Evolutionary conservation across 805 yeast genomes (phyloP).

Genomic region (Dipodascus geniculatus): DNA sequence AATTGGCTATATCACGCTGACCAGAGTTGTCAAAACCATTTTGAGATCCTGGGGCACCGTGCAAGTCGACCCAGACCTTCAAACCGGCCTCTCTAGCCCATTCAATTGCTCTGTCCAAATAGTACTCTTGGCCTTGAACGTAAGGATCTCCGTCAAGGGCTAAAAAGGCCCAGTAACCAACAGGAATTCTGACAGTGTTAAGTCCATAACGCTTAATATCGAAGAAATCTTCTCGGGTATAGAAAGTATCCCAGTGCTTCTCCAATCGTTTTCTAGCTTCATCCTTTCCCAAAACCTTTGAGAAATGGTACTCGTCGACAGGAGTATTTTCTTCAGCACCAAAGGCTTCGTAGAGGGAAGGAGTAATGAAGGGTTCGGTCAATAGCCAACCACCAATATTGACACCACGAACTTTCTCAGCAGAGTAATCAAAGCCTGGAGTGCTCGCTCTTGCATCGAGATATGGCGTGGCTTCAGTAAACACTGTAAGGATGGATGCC

Average conservation of each 20-base stretch:
- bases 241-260: conserved; percentile 71
- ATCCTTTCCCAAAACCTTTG: conserved; percentile 47
- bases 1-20: conserved; percentile 46
- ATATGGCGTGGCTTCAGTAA: background rate
- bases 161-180: conserved; percentile 90
- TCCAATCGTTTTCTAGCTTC: conserved; percentile 40
- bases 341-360: conserved; percentile 1
- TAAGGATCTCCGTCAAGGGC: conserved; percentile 62
- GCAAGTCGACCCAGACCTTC: conserved; percentile 84
- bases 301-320: conserved; percentile 71
- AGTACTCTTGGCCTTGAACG: conserved; percentile 66
- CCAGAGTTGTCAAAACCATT: conserved; percentile 96
- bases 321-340: conserved; percentile 34
- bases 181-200: conserved; percentile 80
- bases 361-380: conserved; percentile 47
- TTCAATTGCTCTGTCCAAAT: conserved; percentile 61
- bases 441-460: background rate
- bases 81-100: conserved; percentile 59
- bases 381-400: conserved; percentile 88
- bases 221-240: conserved; percentile 59
- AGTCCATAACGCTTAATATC: conserved; percentile 52
- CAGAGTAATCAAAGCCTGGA: conserved; percentile 18
- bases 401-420: conserved; percentile 33
- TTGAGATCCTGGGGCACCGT: conserved; percentile 95
- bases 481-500: background rate